Percentiles rank a stretch among this genome's conserved stretches.
These are phyloP conservation scores for Ulvella scutata DNA, from an alignment of 139 green algal species.

Conservation along the genomic window DNA sequence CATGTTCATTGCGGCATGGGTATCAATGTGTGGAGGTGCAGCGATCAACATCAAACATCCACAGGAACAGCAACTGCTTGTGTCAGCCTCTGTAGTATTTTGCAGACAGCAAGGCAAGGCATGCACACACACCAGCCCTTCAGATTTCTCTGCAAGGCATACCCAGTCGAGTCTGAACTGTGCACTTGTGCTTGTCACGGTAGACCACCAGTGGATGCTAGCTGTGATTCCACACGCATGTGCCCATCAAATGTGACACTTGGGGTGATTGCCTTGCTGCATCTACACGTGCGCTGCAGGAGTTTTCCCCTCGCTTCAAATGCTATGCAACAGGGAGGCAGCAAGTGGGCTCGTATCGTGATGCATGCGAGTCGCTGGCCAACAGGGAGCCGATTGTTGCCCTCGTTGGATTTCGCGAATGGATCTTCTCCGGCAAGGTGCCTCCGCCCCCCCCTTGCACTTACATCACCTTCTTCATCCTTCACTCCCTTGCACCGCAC, in stretches of 20 bases:
- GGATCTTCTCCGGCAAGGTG: conserved; percentile 46
- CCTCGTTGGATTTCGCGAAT: conserved; percentile 50
- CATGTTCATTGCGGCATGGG: not conserved
- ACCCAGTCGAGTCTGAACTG: not conserved
- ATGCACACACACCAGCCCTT: not conserved
- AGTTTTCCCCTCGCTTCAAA: conserved; percentile 7
- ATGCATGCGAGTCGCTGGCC: not conserved
- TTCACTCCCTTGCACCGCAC: not conserved
- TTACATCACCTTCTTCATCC: not conserved
- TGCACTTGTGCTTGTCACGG: not conserved
- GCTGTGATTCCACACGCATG: too few species aligned
- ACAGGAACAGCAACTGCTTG: too few species aligned
- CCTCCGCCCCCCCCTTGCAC: not conserved
- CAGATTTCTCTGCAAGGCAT: not conserved
- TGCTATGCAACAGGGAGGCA: not conserved
- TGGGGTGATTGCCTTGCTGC: not conserved
- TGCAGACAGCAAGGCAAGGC: too few species aligned
- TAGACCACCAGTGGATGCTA: not conserved
- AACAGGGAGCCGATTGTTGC: conserved; percentile 16
- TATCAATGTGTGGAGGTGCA: too few species aligned
- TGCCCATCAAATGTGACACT: not conserved
- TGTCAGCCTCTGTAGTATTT: too few species aligned
- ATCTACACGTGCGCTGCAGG: not conserved
- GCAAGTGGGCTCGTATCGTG: conserved; percentile 1
- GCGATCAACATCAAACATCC: too few species aligned